Evolutionary conservation across 306 rosid genomes (phyloP).

Genomic region (Inga laurina): DNA sequence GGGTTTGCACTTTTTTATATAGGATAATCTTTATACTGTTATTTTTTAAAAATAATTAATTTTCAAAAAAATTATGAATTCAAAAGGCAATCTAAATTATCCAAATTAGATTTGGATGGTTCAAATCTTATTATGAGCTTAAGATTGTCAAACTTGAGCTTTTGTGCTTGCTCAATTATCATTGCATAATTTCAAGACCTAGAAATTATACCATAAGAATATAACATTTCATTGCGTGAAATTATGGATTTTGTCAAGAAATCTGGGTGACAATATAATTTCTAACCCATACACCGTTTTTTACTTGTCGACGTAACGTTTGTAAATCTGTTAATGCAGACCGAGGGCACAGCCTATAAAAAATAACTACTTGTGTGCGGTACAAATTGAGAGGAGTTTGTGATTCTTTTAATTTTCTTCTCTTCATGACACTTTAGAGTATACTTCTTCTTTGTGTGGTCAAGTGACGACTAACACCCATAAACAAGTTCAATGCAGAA

Average conservation of each 20-base stretch:
- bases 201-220: not conserved
- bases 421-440: not conserved
- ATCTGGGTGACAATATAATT: not conserved
- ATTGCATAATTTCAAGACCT: not conserved
- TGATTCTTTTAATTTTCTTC: not conserved
- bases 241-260: not conserved
- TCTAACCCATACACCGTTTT: not conserved
- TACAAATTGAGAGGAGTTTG: not conserved
- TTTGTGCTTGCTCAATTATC: not conserved
- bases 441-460: not conserved
- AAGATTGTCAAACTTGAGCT: not conserved
- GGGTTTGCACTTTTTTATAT: not conserved
- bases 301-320: not conserved
- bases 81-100: too few species aligned
- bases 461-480: conserved; percentile 19
- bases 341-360: not conserved
- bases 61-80: too few species aligned
- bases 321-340: not conserved
- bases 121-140: too few species aligned
- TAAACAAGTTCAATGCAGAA: not conserved
- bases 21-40: not conserved
- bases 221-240: not conserved
- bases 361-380: not conserved
- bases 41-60: not conserved
- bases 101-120: not conserved